Conservation (phyloP, 2,329 filamentous ascomycete species). For the Ophiostoma angusticollis region DNA sequence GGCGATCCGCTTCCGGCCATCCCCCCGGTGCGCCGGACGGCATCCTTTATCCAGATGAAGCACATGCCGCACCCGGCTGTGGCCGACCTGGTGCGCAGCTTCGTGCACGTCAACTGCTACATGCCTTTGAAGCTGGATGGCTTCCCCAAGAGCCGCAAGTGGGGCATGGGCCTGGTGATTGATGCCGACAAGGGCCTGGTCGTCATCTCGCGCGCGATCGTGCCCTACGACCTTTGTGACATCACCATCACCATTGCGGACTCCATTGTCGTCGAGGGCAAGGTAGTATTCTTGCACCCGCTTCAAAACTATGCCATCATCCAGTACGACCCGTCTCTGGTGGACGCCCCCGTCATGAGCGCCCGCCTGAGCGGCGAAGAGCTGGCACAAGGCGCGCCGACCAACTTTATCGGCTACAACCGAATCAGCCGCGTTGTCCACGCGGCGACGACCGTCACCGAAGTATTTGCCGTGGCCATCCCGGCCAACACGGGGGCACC, state of each 20-base stretch:
- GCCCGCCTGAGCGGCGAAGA: conserved; percentile 69
- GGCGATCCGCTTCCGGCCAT: conserved; percentile 67
- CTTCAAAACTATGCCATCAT: conserved; percentile 94
- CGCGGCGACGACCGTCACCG: conserved; percentile 86
- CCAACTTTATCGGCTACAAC: conserved; percentile 97
- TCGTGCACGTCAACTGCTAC: conserved; percentile 81
- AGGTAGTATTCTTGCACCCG: conserved; percentile 90
- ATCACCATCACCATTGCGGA: conserved; percentile 94
- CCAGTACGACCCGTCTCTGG: conserved; percentile 83
- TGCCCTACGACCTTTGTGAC: conserved; percentile 93
- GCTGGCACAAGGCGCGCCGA: conserved; percentile 86
- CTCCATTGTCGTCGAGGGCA: conserved; percentile 86
- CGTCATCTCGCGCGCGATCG: conserved; percentile 82
- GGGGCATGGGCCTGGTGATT: conserved; percentile 92
- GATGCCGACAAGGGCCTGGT: conserved; percentile 94
- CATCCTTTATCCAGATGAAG: conserved; percentile 83
- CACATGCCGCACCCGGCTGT: conserved; percentile 79
- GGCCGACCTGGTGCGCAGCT: conserved; percentile 87
- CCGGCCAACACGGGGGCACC: conserved; percentile 86
- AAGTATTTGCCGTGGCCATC: conserved; percentile 93
- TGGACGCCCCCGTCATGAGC: conserved; percentile 86
- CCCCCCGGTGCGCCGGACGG: conserved; percentile 59
- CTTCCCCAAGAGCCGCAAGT: conserved; percentile 89
- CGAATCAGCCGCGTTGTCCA: conserved; percentile 89
- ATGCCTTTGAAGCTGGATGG: conserved; percentile 96